Percentiles rank a stretch among this genome's conserved stretches.
phyloP scores from a whole-genome alignment of 768 basidiomycete genomes.

The Naganishia kalamii region DNA sequence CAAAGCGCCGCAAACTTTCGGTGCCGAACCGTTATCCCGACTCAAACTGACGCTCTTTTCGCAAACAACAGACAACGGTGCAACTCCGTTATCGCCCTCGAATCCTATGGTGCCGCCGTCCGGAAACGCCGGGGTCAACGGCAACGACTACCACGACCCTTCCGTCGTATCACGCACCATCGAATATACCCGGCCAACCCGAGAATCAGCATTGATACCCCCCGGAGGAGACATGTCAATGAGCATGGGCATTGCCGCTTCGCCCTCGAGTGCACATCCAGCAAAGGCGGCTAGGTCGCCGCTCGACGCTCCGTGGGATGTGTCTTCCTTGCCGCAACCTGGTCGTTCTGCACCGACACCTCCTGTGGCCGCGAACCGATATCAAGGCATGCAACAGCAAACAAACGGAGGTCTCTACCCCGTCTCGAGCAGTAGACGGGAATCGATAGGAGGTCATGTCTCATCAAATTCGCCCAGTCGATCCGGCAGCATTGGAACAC shows the following conservation, averaged over 20 bases:
- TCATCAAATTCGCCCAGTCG: conserved; percentile 7
- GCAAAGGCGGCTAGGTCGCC: conserved; percentile 20
- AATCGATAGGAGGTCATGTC: neutral
- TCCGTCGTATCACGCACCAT: conserved; percentile 36
- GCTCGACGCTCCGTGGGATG: conserved; percentile 30
- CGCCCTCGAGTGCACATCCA: neutral
- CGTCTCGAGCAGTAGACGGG: neutral
- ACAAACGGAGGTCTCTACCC: conserved; percentile 3
- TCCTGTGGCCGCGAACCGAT: neutral
- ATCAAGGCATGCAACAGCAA: neutral
- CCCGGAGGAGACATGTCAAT: conserved; percentile 44
- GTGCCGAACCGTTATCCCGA: neutral
- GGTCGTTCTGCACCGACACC: conserved; percentile 30
- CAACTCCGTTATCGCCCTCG: conserved; percentile 33
- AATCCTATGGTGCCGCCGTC: neutral
- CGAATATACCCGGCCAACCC: conserved; percentile 45
- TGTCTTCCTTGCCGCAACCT: conserved; percentile 24
- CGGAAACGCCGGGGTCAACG: neutral
- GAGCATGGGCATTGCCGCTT: conserved; percentile 35
- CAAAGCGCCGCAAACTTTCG: neutral
- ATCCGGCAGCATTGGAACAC: conserved; percentile 2
- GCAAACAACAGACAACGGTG: conserved; percentile 38
- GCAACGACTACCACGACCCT: conserved; percentile 7
- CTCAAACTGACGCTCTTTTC: neutral
- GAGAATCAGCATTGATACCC: conserved; percentile 41